Conservation (phyloP, 192 early-diverging fungal genomes). For the Coemansia sp. region DNA sequence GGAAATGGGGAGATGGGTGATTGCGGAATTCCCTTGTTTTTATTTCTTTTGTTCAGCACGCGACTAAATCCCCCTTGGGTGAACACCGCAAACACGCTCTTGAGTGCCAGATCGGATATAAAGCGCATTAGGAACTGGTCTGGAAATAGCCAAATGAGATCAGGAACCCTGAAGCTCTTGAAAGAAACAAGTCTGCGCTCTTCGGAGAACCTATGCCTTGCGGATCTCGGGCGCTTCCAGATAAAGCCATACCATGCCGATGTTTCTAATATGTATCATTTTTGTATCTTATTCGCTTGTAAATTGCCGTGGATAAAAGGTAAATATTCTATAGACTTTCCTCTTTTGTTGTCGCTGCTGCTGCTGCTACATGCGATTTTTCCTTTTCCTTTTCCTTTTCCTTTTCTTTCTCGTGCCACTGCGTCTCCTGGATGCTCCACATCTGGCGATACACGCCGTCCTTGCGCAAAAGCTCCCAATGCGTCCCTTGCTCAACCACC, state of each 20-base stretch:
- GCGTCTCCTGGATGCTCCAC: conserved; percentile 66
- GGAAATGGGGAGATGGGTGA: background rate
- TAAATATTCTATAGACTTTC: too few species aligned
- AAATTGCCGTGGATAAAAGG: background rate
- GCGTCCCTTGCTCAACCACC: conserved; percentile 81
- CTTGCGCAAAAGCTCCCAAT: conserved; percentile 68
- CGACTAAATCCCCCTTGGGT: background rate
- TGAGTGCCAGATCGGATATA: background rate
- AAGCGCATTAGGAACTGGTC: background rate
- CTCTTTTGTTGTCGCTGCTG: too few species aligned
- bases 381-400: background rate
- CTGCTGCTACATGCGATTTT: too few species aligned
- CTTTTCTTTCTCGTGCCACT: conserved; percentile 10
- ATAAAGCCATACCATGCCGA: too few species aligned
- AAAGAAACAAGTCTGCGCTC: too few species aligned
- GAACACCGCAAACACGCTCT: background rate
- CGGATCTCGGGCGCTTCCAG: too few species aligned
- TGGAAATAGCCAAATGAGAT: background rate
- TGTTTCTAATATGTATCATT: background rate
- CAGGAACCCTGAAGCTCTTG: too few species aligned
- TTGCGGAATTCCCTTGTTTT: background rate
- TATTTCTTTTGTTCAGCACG: background rate
- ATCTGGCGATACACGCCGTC: conserved; percentile 80
- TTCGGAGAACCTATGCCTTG: too few species aligned
- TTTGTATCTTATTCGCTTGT: background rate